Evolutionary conservation across 73 alveolate genomes (phyloP).

Genomic region (Stentor roeselii): DNA sequence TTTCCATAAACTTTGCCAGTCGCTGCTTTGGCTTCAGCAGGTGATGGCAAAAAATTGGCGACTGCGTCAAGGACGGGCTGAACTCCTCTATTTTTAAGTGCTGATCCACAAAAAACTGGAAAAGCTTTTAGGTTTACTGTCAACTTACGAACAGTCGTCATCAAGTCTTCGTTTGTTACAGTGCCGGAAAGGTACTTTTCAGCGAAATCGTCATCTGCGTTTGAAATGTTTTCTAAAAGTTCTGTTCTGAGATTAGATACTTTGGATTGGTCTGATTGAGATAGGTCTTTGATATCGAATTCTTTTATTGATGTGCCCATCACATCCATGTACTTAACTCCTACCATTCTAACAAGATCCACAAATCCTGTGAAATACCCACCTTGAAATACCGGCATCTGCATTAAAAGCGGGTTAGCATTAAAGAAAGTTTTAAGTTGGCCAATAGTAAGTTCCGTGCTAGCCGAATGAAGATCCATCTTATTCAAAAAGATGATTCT

Average conservation of each 20-base stretch:
- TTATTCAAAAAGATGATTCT: conserved; percentile 84
- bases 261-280: conserved; percentile 27
- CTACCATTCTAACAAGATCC: conserved; percentile 50
- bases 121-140: conserved; percentile 40
- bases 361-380: conserved; percentile 26
- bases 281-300: conserved; percentile 19
- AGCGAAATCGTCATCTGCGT: conserved; percentile 57
- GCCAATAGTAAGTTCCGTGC: conserved; percentile 54
- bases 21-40: conserved; percentile 48
- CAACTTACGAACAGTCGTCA: conserved; percentile 42
- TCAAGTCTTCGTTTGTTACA: conserved; percentile 36
- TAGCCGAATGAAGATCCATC: conserved; percentile 80
- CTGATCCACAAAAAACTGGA: conserved; percentile 77
- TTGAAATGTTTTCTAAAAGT: conserved; percentile 48
- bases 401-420: conserved; percentile 45
- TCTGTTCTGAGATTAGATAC: conserved; percentile 28
- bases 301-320: conserved; percentile 38
- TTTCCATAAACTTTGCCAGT: conserved; percentile 29
- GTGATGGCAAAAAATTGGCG: conserved; percentile 66
- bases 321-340: conserved; percentile 40
- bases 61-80: conserved; percentile 78
- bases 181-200: conserved; percentile 42
- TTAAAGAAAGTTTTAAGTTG: conserved; percentile 52
- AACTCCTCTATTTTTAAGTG: conserved; percentile 82
- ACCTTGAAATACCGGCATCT: conserved; percentile 26